Base-by-base conservation (phyloP, 2,329 filamentous ascomycete genomes). In the Raffaelea arxii region DNA sequence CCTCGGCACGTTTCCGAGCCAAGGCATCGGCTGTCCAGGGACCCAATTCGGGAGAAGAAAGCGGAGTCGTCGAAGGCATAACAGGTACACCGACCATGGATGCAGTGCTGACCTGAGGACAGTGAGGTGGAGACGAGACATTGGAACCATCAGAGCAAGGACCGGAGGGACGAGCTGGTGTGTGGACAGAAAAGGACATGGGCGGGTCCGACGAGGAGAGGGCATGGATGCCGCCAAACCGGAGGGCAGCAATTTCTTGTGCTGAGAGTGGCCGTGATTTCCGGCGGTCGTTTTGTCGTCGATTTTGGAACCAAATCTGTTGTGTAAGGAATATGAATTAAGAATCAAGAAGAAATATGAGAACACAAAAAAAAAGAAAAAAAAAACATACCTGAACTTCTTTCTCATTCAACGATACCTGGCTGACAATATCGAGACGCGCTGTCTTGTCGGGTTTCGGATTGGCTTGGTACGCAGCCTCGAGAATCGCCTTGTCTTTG, bases 301-400 rank as follows among this genome's bases (percentile, higher is more conserved):
- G 80, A 60, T 96, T 96, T 60, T 96, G 91, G 67, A 96, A 96
- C 91, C 91, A 97, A 57, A 96, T 95, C 91, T 96, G 49, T 43
- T 25, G n/a, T 36, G 32, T n/a, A n/a, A n/a, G 32, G 27, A 32
- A 32, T 32, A 9, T 16, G 16, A 32, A 16, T 32, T 32, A 32
- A 16, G n/a, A n/a, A n/a, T n/a, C n/a, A n/a, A n/a, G n/a, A n/a
- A n/a, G 27, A 18, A 35, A 30, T 41, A 21, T 25, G 32, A 44
- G n/a, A 19, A 41, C 27, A 44, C 43, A 39, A 45, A 42, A 37
- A 27, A 7, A 16, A 16, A 6, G 18, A 16, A 21, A 3, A 10
- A 25, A 25, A 5, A 32, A 41, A 65, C 82, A 65, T 69, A 95
- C 91, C 80, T 96, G 91, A 32, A 96, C 88, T 70, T 96, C 90